phyloP scores from a whole-genome alignment of 2,329 filamentous ascomycete genomes.

The Xylariaceae sp. region DNA sequence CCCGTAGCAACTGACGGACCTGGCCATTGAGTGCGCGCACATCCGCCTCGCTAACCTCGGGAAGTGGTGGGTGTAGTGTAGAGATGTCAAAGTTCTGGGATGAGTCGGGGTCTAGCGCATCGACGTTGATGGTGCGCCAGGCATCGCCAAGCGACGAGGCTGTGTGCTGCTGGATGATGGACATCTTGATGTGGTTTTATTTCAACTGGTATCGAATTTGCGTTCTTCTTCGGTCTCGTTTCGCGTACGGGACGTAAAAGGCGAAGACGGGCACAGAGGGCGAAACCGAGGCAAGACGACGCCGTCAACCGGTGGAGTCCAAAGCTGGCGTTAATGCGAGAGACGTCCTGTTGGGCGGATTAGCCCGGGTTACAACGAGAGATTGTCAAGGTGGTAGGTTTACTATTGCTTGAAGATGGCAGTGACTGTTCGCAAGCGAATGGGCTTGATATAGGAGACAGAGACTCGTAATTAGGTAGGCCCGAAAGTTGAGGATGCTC shows the following conservation, averaged over 20 bases:
- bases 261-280: conserved; percentile 4
- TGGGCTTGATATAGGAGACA: neutral
- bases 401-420: neutral
- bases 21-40: conserved; percentile 73
- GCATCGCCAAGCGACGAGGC: conserved; percentile 56
- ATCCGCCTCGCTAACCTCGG: conserved; percentile 70
- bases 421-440: neutral
- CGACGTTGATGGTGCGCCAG: conserved; percentile 90
- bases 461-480: conserved; percentile 1
- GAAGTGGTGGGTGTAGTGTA: conserved; percentile 71
- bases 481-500: conserved; percentile 7
- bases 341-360: conserved; percentile 5
- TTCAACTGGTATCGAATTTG: neutral
- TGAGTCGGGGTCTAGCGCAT: conserved; percentile 84
- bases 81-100: conserved; percentile 85
- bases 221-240: neutral
- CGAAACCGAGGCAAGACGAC: neutral
- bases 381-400: neutral
- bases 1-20: conserved; percentile 80
- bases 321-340: conserved; percentile 14
- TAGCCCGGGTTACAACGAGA: neutral
- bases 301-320: neutral
- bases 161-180: conserved; percentile 62
- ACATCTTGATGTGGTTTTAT: conserved; percentile 43
- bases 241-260: conserved; percentile 1